A percentile compares a stretch with the other conserved stretches of the same genome.
Conservation (phyloP, 78 protist genomes). For the Anaeramoeba flamelloides region DNA sequence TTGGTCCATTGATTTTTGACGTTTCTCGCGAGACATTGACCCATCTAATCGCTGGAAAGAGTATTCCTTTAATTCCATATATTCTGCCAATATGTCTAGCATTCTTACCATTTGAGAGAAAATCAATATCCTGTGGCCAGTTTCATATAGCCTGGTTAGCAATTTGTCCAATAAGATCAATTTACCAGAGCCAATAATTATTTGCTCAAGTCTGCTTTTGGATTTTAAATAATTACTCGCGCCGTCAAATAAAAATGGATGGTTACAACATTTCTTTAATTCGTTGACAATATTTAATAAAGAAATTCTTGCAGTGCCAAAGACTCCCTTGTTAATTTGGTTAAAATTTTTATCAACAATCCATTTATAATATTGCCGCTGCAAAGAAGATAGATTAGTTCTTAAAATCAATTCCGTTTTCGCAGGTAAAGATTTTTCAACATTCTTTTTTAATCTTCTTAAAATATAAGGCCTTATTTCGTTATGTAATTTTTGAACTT, state of each 20-base stretch:
- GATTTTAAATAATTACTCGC: neutral
- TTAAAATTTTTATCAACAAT: neutral
- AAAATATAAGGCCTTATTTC: conserved; percentile 55
- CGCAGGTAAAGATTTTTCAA: conserved; percentile 58
- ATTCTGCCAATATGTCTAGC: conserved; percentile 90
- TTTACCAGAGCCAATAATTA: neutral
- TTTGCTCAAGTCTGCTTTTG: too few species aligned
- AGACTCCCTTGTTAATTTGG: neutral
- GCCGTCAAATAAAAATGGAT: neutral
- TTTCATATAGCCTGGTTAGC: neutral
- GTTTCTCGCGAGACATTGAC: conserved; percentile 37
- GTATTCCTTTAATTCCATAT: conserved; percentile 24
- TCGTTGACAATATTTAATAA: neutral
- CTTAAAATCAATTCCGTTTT: conserved; percentile 39
- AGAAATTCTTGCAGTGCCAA: neutral
- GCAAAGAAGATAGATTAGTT: conserved; percentile 48
- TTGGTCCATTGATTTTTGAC: conserved; percentile 67
- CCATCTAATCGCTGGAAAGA: conserved; percentile 90
- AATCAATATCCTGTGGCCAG: neutral
- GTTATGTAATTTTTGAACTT: neutral
- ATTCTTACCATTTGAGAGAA: conserved; percentile 43
- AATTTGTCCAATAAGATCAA: neutral
- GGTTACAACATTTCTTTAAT: neutral
- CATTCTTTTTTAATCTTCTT: conserved; percentile 67
- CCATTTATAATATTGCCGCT: conserved; percentile 39